Evolutionary conservation across 257 asterid genomes (phyloP).

Genomic region (Solanum stenotomum): DNA sequence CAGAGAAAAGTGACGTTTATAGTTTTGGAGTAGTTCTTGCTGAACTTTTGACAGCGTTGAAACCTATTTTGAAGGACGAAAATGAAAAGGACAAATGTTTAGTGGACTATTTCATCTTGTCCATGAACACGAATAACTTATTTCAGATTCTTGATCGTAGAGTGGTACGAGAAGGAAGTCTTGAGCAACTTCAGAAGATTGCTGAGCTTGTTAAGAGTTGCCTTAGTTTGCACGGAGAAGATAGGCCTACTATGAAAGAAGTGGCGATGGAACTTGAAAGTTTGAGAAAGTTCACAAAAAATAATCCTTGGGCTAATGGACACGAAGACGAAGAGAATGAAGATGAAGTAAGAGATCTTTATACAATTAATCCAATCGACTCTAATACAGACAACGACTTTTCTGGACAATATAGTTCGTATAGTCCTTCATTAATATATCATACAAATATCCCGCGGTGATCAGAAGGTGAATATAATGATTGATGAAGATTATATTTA

Average conservation of each 20-base stretch:
- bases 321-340: background rate
- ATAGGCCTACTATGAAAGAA: background rate
- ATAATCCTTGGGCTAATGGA: background rate
- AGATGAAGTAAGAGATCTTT: background rate
- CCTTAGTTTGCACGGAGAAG: background rate
- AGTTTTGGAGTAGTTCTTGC: background rate
- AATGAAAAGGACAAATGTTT: background rate
- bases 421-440: background rate
- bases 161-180: background rate
- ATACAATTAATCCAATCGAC: background rate
- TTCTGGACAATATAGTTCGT: background rate
- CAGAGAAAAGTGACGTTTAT: background rate
- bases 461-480: background rate
- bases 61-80: background rate
- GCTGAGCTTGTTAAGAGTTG: background rate
- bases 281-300: background rate
- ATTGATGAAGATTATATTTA: background rate
- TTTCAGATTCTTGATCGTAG: background rate
- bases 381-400: background rate
- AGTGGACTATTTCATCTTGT: background rate
- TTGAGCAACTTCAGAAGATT: background rate
- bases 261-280: background rate
- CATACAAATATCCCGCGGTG: background rate
- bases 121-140: background rate
- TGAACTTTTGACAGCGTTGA: background rate